phyloP scores from a whole-genome alignment of 2,329 filamentous ascomycete species.

The Aspergillus aculeatinus region DNA sequence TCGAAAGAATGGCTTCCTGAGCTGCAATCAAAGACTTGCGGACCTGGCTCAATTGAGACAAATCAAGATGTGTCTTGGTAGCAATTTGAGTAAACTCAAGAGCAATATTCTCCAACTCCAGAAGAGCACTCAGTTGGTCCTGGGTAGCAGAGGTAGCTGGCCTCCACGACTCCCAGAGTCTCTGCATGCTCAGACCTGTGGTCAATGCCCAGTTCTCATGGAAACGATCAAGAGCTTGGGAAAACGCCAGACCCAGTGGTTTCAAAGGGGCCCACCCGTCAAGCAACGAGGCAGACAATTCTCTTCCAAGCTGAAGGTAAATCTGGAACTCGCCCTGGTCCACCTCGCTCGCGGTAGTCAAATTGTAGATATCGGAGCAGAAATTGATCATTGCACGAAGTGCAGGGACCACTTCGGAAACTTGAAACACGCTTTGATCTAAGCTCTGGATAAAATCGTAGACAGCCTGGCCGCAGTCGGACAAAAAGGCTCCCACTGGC shows the following conservation, averaged over 20 bases:
- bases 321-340: constrained; percentile 57
- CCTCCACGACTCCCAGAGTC: constrained; percentile 71
- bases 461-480: constrained; percentile 37
- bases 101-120: constrained; percentile 39
- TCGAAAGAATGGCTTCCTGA: constrained; percentile 36
- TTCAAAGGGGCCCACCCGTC: constrained; percentile 26
- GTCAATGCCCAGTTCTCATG: constrained; percentile 68
- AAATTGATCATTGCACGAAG: constrained; percentile 41
- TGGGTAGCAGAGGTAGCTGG: constrained; percentile 53
- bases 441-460: constrained; percentile 36
- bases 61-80: constrained; percentile 36
- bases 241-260: constrained; percentile 31
- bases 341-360: constrained; percentile 44
- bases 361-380: constrained; percentile 51
- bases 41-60: constrained; percentile 38
- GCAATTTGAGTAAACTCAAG: constrained; percentile 38
- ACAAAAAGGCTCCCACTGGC: constrained; percentile 39
- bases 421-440: constrained; percentile 26
- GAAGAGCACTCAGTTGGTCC: constrained; percentile 33
- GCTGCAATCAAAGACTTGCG: constrained; percentile 41
- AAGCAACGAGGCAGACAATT: constrained; percentile 35
- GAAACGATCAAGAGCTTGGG: constrained; percentile 55
- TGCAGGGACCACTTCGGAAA: constrained; percentile 25
- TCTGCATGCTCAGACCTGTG: constrained; percentile 77
- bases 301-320: constrained; percentile 48